These are phyloP conservation scores for Kodamaea lidongshanica DNA, from an alignment of 805 yeast genomes.

Conservation along the genomic window DNA sequence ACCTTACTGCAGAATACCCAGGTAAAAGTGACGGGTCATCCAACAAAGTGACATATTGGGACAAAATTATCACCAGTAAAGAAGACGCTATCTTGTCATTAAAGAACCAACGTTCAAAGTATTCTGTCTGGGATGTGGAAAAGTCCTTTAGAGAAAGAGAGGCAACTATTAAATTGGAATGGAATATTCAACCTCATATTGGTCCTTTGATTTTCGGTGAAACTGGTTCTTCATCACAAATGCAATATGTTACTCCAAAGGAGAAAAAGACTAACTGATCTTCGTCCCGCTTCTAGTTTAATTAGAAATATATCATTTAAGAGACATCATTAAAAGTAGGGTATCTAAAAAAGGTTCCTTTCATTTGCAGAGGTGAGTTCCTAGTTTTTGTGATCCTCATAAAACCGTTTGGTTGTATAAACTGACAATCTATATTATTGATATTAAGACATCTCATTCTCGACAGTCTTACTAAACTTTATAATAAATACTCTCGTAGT, in stretches of 20 bases:
- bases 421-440: too few relatives aligned
- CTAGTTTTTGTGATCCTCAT: too few relatives aligned
- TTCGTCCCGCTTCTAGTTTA: too few relatives aligned
- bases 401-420: too few relatives aligned
- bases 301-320: too few relatives aligned
- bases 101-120: conserved; percentile 56
- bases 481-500: too few relatives aligned
- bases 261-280: conserved; percentile 13
- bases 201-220: conserved; percentile 75
- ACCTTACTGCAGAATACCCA: conserved; percentile 78
- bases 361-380: too few relatives aligned
- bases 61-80: conserved; percentile 58
- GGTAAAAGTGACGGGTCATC: conserved; percentile 39
- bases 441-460: too few relatives aligned
- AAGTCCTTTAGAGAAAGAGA: conserved; percentile 54
- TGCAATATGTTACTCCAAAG: conserved; percentile 25
- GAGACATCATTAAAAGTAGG: too few relatives aligned
- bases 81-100: conserved; percentile 55
- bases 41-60: conserved; percentile 86
- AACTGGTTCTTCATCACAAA: conserved; percentile 22
- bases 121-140: conserved; percentile 82
- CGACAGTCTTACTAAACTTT: too few relatives aligned
- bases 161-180: conserved; percentile 65
- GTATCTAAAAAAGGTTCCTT: too few relatives aligned
- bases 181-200: conserved; percentile 89